A percentile compares a stretch with the other conserved stretches of the same genome.
Evolutionary conservation across 192 early-diverging fungal species (phyloP).

Genomic region (Coemansia furcata): DNA sequence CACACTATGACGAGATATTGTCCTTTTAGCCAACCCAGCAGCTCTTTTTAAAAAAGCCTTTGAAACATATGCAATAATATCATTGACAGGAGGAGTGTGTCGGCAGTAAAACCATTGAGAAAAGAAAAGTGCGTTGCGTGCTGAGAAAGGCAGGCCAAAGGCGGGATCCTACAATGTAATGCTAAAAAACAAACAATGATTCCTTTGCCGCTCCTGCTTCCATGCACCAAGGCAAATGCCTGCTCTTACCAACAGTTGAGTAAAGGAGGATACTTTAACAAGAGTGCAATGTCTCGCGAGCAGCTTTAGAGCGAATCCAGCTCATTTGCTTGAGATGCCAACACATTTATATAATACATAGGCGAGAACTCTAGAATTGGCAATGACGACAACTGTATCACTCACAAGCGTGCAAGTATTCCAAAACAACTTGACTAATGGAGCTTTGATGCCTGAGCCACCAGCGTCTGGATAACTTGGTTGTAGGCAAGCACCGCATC

Average conservation of each 20-base stretch:
- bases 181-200: background rate
- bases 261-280: background rate
- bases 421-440: slow-evolving; percentile 9
- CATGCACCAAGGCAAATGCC: background rate
- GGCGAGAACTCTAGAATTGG: background rate
- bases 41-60: background rate
- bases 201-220: background rate
- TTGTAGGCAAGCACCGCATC: slow-evolving; percentile 39
- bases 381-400: background rate
- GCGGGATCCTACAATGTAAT: background rate
- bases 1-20: background rate
- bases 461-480: slow-evolving; percentile 47
- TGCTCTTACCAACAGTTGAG: background rate
- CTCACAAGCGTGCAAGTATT: background rate
- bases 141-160: background rate
- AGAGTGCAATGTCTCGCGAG: background rate
- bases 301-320: background rate
- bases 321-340: background rate
- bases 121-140: background rate
- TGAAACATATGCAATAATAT: too few relatives aligned
- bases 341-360: slow-evolving; percentile 1
- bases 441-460: slow-evolving; percentile 38
- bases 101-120: background rate
- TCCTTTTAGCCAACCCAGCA: background rate
- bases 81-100: background rate